Base-by-base conservation (phyloP, 805 yeast species). In the Metschnikowia santaceciliae region DNA sequence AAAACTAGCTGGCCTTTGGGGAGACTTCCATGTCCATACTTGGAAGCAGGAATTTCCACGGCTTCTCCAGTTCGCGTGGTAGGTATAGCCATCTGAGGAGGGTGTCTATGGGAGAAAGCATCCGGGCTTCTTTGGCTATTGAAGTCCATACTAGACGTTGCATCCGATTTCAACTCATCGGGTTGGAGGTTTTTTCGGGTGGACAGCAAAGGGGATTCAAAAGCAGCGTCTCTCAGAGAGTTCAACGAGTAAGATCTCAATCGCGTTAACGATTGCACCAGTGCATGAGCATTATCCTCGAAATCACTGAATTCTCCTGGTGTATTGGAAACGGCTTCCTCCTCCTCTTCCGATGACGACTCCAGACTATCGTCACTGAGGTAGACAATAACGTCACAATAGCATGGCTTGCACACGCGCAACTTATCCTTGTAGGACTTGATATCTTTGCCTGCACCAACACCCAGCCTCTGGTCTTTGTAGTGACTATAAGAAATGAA, bases 1-100 rank as follows among this genome's bases (percentile, higher is more conserved):
- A 36, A 19, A 1, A n/a, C 10, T 13, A 15, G 3, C 7, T 23
- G 47, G 2, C 40, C 23, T 15, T 44, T 44, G 14, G 47, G 40
- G 4, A 34, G 40, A 44, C 47, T 44, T 23, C 47, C 47, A 19
- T 42, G 46, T 3, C 26, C 26, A 23, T 47, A 46, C 20, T 50
- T 50, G 3, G 71, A 52, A 44, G 62, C 69, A 2, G 86, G 85
- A 26, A 88, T 87, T 61, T 88, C 94, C 2, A 87, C 80, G 0
- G 92, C 80, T 58, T 84, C 94, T 6, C 95, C 95, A 36, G 81
- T 79, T 56, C 90, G 68, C 0, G 92, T 86, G 0, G 94, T 87
- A 0, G 95, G 91, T 46, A 88, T 88, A 0, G 95, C 87, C 84
- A 88, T 80, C 61, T 78, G 67, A 1, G 76, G 75, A 0, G 72